Conservation (phyloP, 179 eudicot genomes). For the Patellifolia procumbens region DNA sequence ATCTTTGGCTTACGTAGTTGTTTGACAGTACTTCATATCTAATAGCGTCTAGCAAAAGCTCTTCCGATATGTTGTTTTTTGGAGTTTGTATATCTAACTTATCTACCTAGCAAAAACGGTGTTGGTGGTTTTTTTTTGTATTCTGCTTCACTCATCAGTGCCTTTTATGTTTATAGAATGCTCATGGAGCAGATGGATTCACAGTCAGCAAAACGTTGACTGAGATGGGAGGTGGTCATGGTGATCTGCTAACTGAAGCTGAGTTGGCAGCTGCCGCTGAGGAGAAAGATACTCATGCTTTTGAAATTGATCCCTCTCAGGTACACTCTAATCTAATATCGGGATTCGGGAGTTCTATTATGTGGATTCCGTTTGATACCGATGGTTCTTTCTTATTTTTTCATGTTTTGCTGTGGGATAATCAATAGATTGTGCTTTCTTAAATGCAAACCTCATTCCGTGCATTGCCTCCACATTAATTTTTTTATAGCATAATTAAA, state of each 20-base stretch:
- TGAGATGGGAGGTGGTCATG: constrained; percentile 69
- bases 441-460: not conserved
- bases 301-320: constrained; percentile 90
- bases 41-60: not conserved
- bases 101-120: not conserved
- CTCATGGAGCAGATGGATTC: constrained; percentile 72
- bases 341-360: constrained; percentile 1
- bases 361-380: constrained; percentile 2
- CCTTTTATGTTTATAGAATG: constrained; percentile 35
- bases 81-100: not conserved
- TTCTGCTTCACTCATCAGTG: not conserved
- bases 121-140: not conserved
- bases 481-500: not conserved
- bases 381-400: not conserved
- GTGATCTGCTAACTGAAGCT: constrained; percentile 78
- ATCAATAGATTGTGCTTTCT: not conserved
- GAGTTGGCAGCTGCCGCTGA: constrained; percentile 94
- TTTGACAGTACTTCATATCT: not conserved
- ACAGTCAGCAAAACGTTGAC: constrained; percentile 51
- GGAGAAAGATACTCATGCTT: constrained; percentile 95
- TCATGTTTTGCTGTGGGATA: not conserved
- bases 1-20: not conserved
- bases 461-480: not conserved
- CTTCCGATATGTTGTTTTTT: not conserved
- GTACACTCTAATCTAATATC: constrained; percentile 30